phyloP scores from a whole-genome alignment of 2,329 filamentous ascomycete genomes.

The Polytolypa hystricis region DNA sequence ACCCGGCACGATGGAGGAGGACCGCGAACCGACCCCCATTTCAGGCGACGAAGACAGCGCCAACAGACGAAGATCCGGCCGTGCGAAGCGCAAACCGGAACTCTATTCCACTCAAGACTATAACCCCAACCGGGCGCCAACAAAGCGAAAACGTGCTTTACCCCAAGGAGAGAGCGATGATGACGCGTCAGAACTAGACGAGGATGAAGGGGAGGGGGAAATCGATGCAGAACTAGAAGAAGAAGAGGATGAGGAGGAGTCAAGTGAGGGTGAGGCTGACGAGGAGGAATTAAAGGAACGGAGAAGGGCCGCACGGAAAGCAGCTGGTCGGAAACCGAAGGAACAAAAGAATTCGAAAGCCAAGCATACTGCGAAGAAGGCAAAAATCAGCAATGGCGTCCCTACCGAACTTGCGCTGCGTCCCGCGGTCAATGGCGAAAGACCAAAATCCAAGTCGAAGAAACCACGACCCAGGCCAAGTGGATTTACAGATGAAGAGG shows the following conservation, averaged over 20 bases:
- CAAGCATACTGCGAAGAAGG: slow-evolving; percentile 40
- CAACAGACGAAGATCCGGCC: slow-evolving; percentile 34
- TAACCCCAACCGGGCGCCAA: slow-evolving; percentile 5
- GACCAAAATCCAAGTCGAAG: slow-evolving; percentile 35
- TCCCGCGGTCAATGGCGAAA: slow-evolving; percentile 36
- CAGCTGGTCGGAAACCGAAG: slow-evolving; percentile 33
- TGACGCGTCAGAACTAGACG: slow-evolving; percentile 19
- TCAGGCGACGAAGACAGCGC: slow-evolving; percentile 12
- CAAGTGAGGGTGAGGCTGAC: slow-evolving; percentile 27
- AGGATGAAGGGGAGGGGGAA: slow-evolving; percentile 24
- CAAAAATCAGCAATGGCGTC: slow-evolving; percentile 41
- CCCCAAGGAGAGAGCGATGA: slow-evolving; percentile 26
- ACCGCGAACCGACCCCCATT: slow-evolving; percentile 13
- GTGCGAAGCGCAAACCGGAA: slow-evolving; percentile 32
- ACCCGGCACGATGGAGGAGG: no score
- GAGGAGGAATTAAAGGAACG: slow-evolving; percentile 41
- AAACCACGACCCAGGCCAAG: slow-evolving; percentile 43
- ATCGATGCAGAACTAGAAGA: slow-evolving; percentile 17
- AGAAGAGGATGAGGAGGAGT: slow-evolving; percentile 23
- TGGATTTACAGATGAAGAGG: slow-evolving; percentile 41
- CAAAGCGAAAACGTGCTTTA: slow-evolving; percentile 41
- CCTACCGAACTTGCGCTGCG: slow-evolving; percentile 44
- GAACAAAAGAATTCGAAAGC: slow-evolving; percentile 41
- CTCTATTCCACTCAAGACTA: slow-evolving; percentile 28
- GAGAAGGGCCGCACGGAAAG: slow-evolving; percentile 25